phyloP scores from a whole-genome alignment of 129 eudicot genomes.

The Pittosporum tobira region DNA sequence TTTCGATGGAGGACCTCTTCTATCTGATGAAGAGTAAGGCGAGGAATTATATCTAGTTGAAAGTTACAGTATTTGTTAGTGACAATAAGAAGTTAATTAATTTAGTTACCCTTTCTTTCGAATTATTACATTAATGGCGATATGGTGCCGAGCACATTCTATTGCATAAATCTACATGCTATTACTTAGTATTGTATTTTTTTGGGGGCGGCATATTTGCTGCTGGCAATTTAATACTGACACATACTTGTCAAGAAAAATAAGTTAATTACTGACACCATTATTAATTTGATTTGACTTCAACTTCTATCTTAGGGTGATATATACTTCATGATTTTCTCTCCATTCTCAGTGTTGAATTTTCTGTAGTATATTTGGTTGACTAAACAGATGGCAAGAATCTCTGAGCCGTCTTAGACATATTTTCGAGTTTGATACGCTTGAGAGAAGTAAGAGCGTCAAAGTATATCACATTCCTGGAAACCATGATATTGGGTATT shows the following conservation, averaged over 20 bases:
- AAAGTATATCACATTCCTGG: slow-evolving; percentile 69
- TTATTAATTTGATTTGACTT: neutral
- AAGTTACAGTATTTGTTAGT: neutral
- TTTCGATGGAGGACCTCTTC: slow-evolving; percentile 74
- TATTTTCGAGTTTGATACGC: slow-evolving; percentile 55
- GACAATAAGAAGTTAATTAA: neutral
- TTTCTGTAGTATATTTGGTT: slow-evolving; percentile 7
- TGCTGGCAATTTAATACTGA: no score
- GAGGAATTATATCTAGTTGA: slow-evolving; percentile 1
- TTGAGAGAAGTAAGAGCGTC: slow-evolving; percentile 35
- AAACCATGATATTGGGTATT: slow-evolving; percentile 90
- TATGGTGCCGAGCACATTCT: neutral
- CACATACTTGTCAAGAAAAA: no score
- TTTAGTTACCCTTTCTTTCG: neutral
- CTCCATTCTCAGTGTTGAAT: neutral
- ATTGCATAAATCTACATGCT: no score
- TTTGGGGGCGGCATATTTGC: no score
- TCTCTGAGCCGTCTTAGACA: slow-evolving; percentile 79
- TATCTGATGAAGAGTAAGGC: slow-evolving; percentile 89
- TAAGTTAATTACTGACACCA: no score
- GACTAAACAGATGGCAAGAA: slow-evolving; percentile 75
- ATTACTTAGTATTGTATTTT: no score
- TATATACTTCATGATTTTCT: neutral
- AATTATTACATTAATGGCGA: no score
- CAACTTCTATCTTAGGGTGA: neutral